Base-by-base conservation (phyloP, 805 yeast genomes). In the Metschnikowia matae region DNA sequence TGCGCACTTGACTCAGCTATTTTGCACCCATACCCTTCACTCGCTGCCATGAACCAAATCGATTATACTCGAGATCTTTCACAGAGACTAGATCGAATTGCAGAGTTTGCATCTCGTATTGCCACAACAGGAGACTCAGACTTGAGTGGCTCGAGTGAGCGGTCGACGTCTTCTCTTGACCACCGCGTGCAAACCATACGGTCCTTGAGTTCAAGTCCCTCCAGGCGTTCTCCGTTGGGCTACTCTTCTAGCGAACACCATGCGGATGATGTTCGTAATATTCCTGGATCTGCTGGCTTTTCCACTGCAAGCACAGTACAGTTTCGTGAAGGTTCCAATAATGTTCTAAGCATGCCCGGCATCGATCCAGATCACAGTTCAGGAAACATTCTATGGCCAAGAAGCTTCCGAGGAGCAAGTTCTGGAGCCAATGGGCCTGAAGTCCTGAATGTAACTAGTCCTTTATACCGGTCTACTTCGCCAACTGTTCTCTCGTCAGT, bases 91-190 rank as follows among this genome's bases (percentile, higher is more conserved):
- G 68, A 63, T 40, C 59, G 49, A 11, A 45, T 63, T 6, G 67
- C 67, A 6, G 58, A 57, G 32, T 64, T 62, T 46, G 67, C 69
- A 3, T 57, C 64, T 7, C 54, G 44, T 20, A 55, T 62, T 15
- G 55, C 51, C 15, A 33, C 37, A 3, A 17, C 38, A 14, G 45
- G 31, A 14, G 38, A 33, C 14, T 33, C 38, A 3, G 45, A 42
- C 15, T n/a, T 42, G 14, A 42, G 45, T 15, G 45, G 45, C 45
- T 33, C 38, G 14, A 42, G 45, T n/a, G 45, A 18, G 26, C 29
- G 38, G 17, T 42, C 45, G 3, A n/a, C 38, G 26, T 32, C 37
- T 8, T 20, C 45, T 11, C n/a, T 8, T 21, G 21, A 42, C 33
- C 45, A 42, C 7, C 45, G 38, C 8, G 45, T 42, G 45, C 45